Percentiles rank a stretch among this genome's conserved stretches.
Conservation (phyloP, 2,329 filamentous ascomycete genomes). For the Incumbomyces lentus region DNA sequence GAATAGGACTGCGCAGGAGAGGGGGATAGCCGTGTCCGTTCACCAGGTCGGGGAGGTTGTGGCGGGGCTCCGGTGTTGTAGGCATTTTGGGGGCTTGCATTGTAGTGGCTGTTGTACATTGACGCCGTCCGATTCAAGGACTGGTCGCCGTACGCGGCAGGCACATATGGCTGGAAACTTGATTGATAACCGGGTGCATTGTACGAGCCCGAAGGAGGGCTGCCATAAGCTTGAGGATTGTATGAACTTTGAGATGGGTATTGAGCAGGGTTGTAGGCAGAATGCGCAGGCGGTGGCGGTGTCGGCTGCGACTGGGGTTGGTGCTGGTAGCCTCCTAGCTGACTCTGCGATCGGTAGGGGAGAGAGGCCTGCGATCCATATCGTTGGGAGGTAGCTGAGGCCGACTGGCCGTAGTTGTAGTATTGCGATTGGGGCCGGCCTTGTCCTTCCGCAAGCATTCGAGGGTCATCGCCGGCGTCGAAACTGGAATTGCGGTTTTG, state of each 20-base stretch:
- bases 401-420: neutral
- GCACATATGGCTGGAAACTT: slow-evolving; percentile 39
- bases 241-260: slow-evolving; percentile 44
- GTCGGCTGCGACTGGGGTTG: slow-evolving; percentile 34
- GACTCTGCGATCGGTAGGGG: slow-evolving; percentile 32
- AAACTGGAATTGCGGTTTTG: slow-evolving; percentile 57
- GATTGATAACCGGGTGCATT: slow-evolving; percentile 2
- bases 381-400: slow-evolving; percentile 19
- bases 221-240: slow-evolving; percentile 56
- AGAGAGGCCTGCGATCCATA: slow-evolving; percentile 31
- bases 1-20: neutral
- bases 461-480: slow-evolving; percentile 62
- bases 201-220: slow-evolving; percentile 9
- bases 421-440: slow-evolving; percentile 13
- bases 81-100: slow-evolving; percentile 22
- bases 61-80: slow-evolving; percentile 19
- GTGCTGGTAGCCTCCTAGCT: slow-evolving; percentile 41
- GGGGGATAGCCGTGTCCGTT: slow-evolving; percentile 9
- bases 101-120: slow-evolving; percentile 17
- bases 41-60: slow-evolving; percentile 21
- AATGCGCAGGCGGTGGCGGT: slow-evolving; percentile 25
- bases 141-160: slow-evolving; percentile 37
- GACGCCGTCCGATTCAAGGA: slow-evolving; percentile 14
- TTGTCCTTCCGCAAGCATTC: slow-evolving; percentile 34
- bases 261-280: slow-evolving; percentile 53